Evolutionary conservation across 2,329 filamentous ascomycete species (phyloP).

Genomic region (Botryotinia globosa): DNA sequence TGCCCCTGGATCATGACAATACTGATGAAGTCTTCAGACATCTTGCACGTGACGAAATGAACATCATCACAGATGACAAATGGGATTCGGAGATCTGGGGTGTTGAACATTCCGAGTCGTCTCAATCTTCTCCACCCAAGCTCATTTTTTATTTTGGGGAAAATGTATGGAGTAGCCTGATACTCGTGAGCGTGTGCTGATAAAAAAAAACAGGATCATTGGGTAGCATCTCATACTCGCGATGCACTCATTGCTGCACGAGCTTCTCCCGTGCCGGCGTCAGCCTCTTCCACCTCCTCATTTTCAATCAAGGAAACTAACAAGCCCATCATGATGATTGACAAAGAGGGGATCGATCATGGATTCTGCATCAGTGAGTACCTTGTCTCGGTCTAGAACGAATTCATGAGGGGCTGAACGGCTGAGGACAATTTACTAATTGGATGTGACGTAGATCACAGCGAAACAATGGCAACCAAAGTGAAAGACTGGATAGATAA

Average conservation of each 20-base stretch:
- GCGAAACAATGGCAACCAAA: slow-evolving; percentile 50
- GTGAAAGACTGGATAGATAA: slow-evolving; percentile 41
- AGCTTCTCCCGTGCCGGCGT: slow-evolving; percentile 33
- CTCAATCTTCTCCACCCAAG: slow-evolving; percentile 41
- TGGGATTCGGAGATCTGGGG: slow-evolving; percentile 63
- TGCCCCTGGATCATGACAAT: not conserved
- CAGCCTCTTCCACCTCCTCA: slow-evolving; percentile 38
- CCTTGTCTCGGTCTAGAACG: too few species aligned
- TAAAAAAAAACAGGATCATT: slow-evolving; percentile 48
- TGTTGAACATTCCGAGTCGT: slow-evolving; percentile 38
- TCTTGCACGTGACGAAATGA: slow-evolving; percentile 59
- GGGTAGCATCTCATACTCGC: slow-evolving; percentile 56
- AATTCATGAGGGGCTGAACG: accelerated
- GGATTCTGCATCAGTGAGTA: slow-evolving; percentile 57
- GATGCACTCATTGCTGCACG: slow-evolving; percentile 54
- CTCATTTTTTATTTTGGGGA: slow-evolving; percentile 60
- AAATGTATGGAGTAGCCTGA: slow-evolving; percentile 35
- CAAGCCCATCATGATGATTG: slow-evolving; percentile 40
- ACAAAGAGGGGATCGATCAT: slow-evolving; percentile 56
- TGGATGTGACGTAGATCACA: slow-evolving; percentile 41
- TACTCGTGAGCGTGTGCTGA: not conserved
- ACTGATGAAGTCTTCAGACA: slow-evolving; percentile 36
- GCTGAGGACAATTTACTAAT: not conserved
- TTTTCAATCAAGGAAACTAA: not conserved
- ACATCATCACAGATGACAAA: slow-evolving; percentile 54